Evolutionary conservation across 2,329 filamentous ascomycete genomes (phyloP), one percentile per base, ranked within the genome.

Genomic region (Trichoderma lentiforme): DNA sequence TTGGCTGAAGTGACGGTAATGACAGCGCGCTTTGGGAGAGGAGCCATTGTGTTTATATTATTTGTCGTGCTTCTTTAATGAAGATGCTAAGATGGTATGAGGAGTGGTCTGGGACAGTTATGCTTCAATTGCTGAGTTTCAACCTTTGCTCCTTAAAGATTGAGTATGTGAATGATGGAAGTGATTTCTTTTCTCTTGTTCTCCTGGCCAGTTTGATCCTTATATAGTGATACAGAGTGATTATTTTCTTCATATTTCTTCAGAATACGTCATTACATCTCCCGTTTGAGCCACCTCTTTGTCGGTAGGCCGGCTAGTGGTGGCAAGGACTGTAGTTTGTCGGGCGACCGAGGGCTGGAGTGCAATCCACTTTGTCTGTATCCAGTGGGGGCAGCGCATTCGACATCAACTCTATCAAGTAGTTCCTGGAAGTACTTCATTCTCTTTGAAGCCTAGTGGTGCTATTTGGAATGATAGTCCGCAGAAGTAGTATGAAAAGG

Each of bases 1-100:
- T 53, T 51, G 43, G 62, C 62, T 11, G 62, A 65, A 15, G 62
- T 53, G 28, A 65, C 43, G 12, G 62, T 30, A 34, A 65, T 65
- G 14, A 65, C 62, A 26, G 62, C 62, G 28, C 62, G 43, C 14
- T 65, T 65, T 53, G 62, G 61, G 9, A 47, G 62, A 14, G 62
- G 18, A n/a, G 62, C n/a, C 62, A 65, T 65, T 53, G 21, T 47
- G 1, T 64, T 30, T 11, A 15, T 39, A 5, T 9, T 39, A 39
- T 4, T 1, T 18, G 14, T 18, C 15, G 36, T 39, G 2, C 6
- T 39, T 39, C 36, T 39, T 39, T 7, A 9, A 18, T 18, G 15
- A 39, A 0, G 18, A 1, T 47, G 18, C 9, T n/a, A n/a, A 3
- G 18, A n/a, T 0, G 39, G 1, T n/a, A n/a, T n/a, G 3, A 47